A percentile compares a stretch with the other conserved stretches of the same genome.
phyloP scores from a whole-genome alignment of 2,329 filamentous ascomycete genomes.

The Trichophyton equinum region DNA sequence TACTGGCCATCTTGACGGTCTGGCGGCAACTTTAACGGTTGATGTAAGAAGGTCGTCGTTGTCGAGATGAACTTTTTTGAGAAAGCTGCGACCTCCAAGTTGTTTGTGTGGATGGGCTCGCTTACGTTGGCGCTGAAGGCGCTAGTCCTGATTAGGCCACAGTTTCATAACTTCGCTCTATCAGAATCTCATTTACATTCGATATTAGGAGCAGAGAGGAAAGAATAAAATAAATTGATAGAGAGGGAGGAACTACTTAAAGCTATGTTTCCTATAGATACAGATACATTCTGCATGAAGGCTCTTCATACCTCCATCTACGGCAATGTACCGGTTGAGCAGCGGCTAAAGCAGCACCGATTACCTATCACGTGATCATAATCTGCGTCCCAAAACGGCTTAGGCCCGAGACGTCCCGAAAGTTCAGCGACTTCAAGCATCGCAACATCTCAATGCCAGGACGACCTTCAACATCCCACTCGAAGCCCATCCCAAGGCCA shows the following conservation, averaged over 20 bases:
- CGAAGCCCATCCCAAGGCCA: conserved; percentile 14
- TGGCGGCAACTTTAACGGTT: conserved; percentile 27
- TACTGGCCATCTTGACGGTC: conserved; percentile 38
- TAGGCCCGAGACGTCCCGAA: conserved; percentile 8
- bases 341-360: background rate
- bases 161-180: background rate
- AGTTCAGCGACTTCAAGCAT: conserved; percentile 11
- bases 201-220: background rate
- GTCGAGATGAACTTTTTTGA: conserved; percentile 21
- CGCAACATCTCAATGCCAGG: conserved; percentile 6
- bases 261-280: background rate
- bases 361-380: background rate
- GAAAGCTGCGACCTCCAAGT: conserved; percentile 8
- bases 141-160: conserved; percentile 11
- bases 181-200: background rate
- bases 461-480: conserved; percentile 3
- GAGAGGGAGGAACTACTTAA: background rate
- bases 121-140: conserved; percentile 9
- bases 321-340: background rate
- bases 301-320: background rate
- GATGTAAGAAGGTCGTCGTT: conserved; percentile 26
- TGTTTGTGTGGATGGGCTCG: conserved; percentile 14
- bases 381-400: background rate
- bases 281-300: background rate
- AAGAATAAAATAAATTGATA: background rate